Conservation (phyloP, 208 protist species). For the Herpetomonas samuelpessoai region DNA sequence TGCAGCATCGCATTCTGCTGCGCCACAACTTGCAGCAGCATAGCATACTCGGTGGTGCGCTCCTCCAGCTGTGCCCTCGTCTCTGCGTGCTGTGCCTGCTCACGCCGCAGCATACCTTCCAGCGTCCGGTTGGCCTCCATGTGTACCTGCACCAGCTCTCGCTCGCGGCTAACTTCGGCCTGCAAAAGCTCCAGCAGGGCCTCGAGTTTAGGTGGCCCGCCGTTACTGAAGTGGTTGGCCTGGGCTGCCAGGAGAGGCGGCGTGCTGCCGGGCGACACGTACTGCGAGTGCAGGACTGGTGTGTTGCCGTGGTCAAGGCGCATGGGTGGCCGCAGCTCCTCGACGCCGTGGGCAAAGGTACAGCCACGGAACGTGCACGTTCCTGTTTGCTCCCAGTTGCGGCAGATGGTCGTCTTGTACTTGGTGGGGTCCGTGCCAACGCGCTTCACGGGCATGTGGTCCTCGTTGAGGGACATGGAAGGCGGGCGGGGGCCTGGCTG, state of each 20-base stretch:
- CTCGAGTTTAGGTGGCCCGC: conserved; percentile 40
- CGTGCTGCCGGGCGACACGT: conserved; percentile 28
- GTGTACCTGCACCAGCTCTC: conserved; percentile 58
- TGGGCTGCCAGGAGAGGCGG: conserved; percentile 17
- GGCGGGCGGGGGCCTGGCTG: conserved; percentile 15
- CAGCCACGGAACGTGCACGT: conserved; percentile 70
- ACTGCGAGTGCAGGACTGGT: conserved; percentile 29
- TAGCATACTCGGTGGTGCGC: conserved; percentile 21
- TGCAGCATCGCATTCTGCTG: conserved; percentile 16
- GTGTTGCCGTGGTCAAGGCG: conserved; percentile 35
- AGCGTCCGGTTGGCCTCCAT: conserved; percentile 71
- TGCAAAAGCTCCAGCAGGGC: conserved; percentile 69
- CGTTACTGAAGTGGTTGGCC: conserved; percentile 16
- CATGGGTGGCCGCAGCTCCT: conserved; percentile 63
- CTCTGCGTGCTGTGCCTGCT: conserved; percentile 47
- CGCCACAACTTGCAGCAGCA: conserved; percentile 13
- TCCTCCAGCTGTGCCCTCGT: conserved; percentile 40
- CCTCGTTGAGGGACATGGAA: conserved; percentile 49
- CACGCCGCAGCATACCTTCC: conserved; percentile 53
- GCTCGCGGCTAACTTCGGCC: conserved; percentile 48
- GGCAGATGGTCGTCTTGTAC: conserved; percentile 87
- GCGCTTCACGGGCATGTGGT: conserved; percentile 34
- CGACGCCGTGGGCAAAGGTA: conserved; percentile 82
- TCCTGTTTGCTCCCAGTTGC: conserved; percentile 75
- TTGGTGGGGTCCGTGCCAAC: conserved; percentile 67